Base-by-base conservation (phyloP, 139 green algal species). In the Trebouxia sp. region DNA sequence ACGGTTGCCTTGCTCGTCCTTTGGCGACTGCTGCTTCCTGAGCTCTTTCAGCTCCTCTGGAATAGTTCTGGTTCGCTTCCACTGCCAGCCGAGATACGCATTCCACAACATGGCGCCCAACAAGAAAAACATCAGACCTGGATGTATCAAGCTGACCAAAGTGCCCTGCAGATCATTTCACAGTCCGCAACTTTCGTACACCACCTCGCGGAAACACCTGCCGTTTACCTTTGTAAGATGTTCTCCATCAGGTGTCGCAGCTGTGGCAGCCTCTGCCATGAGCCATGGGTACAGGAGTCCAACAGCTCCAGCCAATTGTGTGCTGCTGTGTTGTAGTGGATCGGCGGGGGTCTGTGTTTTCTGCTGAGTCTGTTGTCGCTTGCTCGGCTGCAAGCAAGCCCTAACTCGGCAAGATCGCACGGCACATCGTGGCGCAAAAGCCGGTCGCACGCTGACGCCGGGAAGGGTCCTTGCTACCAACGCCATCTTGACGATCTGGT, bases 61-160 rank as follows among this genome's bases (percentile, higher is more conserved):
- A 37, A 96, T 82, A 15, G 79, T 87, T 1, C 92, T 84, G 0
- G 85, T 83, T 20, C 86, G 82, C 70, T 86, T n/a, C 80, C 92
- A 97, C 89, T 99, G 94, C 78, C 84, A 96, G 48, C 97, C 97
- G 6, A 98, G 93, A 50, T 90, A 98, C 20, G 88, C 97, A 8
- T 96, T 90, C 62, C 95, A 99, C 0, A 91, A n/a, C 0, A 89
- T 95, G 39, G 82, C 53, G 11, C 69, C 83, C 38, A 98, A 94
- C n/a, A 99, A 86, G 75, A 82, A 82, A 75, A 87, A 70, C 94
- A 98, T 97, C 6, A 97, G 84, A 1, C 87, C 84, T 9, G 96
- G 95, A 82, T 98, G 95, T 37, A 95, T 80, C 8, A 97, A 65
- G 32, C 82, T 88, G 28, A 89, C 76, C 3, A 45, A 32, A 22